Evolutionary conservation across 257 asterid species (phyloP).

Genomic region (Jaltomata sinuosa): DNA sequence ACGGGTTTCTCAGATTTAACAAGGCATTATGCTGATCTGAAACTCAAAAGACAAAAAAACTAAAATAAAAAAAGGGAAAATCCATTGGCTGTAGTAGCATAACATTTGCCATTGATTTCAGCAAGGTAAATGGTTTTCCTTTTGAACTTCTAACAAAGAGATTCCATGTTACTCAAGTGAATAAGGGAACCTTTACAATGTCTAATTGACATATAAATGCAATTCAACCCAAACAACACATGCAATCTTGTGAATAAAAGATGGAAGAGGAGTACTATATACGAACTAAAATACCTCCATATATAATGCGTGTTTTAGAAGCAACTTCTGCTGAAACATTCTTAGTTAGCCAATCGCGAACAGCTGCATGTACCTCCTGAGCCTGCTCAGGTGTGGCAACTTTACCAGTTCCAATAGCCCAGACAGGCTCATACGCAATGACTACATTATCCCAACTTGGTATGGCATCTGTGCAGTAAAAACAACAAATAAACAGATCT

Average conservation of each 20-base stretch:
- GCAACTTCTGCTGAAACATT: slow-evolving; percentile 12
- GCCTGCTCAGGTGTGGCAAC: slow-evolving; percentile 22
- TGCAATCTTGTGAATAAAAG: background rate
- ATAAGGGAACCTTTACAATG: background rate
- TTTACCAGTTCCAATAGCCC: slow-evolving; percentile 23
- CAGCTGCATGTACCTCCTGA: slow-evolving; percentile 15
- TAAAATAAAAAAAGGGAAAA: background rate
- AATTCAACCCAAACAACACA: background rate
- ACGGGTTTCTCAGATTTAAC: background rate
- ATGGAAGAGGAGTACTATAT: background rate
- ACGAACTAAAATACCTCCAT: slow-evolving; percentile 14
- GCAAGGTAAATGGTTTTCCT: background rate
- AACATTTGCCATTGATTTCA: background rate
- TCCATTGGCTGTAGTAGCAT: background rate
- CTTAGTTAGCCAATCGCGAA: slow-evolving; percentile 9
- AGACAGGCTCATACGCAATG: slow-evolving; percentile 20
- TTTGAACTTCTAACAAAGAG: background rate
- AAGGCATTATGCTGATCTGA: background rate
- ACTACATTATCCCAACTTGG: slow-evolving; percentile 75
- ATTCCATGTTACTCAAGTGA: background rate
- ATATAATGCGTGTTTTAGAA: slow-evolving; percentile 14
- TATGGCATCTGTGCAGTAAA: slow-evolving; percentile 57
- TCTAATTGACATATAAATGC: background rate
- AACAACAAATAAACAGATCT: background rate
- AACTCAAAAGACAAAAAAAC: background rate